Conservation (phyloP, 1,284 basidiomycete species). For the Ganoderma sp. region DNA sequence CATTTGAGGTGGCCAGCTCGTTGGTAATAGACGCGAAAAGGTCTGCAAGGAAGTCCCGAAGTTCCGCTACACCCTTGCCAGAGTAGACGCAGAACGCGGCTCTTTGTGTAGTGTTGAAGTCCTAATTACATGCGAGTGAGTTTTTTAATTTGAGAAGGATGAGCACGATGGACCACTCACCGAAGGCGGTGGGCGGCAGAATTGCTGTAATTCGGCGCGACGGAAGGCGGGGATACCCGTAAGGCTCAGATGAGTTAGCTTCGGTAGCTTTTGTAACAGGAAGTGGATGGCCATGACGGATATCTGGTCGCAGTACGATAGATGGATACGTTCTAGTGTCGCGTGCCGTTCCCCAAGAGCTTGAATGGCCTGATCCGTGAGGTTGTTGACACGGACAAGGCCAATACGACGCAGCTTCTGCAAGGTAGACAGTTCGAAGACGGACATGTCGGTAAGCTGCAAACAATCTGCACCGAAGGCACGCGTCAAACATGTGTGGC, state of each 20-base stretch:
- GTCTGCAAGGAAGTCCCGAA: conserved; percentile 80
- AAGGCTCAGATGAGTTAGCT: conserved; percentile 93
- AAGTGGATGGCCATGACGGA: conserved; percentile 91
- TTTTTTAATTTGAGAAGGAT: neutral
- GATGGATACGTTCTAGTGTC: conserved; percentile 93
- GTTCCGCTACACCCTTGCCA: conserved; percentile 85
- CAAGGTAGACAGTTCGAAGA: conserved; percentile 88
- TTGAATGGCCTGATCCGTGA: conserved; percentile 94
- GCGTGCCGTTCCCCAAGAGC: conserved; percentile 82
- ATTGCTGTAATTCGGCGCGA: conserved; percentile 84
- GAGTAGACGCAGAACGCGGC: conserved; percentile 98
- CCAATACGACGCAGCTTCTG: conserved; percentile 95
- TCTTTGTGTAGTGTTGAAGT: conserved; percentile 91
- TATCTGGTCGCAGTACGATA: conserved; percentile 98
- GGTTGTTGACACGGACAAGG: conserved; percentile 89
- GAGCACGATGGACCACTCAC: conserved; percentile 52
- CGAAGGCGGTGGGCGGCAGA: conserved; percentile 87
- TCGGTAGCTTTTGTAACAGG: conserved; percentile 85
- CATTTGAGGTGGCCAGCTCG: conserved; percentile 68
- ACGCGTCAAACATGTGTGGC: neutral
- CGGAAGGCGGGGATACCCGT: conserved; percentile 96
- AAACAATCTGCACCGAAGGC: conserved; percentile 69
- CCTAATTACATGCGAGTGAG: conserved; percentile 53
- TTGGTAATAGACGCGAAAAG: conserved; percentile 76
- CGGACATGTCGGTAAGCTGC: conserved; percentile 90